Evolutionary conservation across 169 alveolate genomes (phyloP), one percentile per base, ranked within the genome.

Genomic region (Plasmodium relictum): DNA sequence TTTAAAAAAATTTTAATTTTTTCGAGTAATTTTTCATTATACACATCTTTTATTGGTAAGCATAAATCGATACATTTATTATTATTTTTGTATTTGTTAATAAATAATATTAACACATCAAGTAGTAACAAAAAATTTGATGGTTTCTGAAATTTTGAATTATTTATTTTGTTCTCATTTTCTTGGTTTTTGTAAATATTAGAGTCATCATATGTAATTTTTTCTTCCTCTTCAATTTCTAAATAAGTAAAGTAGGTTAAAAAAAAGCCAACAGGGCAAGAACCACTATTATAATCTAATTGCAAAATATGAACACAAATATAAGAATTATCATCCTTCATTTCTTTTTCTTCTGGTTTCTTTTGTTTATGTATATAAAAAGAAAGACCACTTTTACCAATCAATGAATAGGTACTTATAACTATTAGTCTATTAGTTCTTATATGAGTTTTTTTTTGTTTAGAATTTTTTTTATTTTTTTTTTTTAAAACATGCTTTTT

Each of bases 271-370:
- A 24, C 54, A 22, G 89, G 89, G 31, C 89, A 76, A 3, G 78
- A 62, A 2, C 89, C 89, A 65, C 89, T 76, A 76, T 63, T 45
- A 63, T 76, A 63, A 54, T 76, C 89, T 76, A 76, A 48, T 44
- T 76, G 89, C 20, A 76, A 76, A 22, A 76, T 76, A 48, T 76
- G 89, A 16, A 76, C 62, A 16, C 52, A 45, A 31, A 31, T 24
- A 54, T 56, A 18, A 7, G 63, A 24, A 18, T 76, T 63, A 48
- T 44, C n/a, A 4, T 20, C 18, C 12, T 62, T 6, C 26, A 14
- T 48, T 76, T 76, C 20, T 45, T 63, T 14, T 48, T 20, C 45
- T 9, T 76, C 12, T 16, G 45, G 12, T 26, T 76, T 76, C 62
- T 22, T 62, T 14, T 76, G 78, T 58, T 76, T 76, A 58, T 76